Base-by-base conservation (phyloP, 768 basidiomycete species). In the Suillus spraguei region DNA sequence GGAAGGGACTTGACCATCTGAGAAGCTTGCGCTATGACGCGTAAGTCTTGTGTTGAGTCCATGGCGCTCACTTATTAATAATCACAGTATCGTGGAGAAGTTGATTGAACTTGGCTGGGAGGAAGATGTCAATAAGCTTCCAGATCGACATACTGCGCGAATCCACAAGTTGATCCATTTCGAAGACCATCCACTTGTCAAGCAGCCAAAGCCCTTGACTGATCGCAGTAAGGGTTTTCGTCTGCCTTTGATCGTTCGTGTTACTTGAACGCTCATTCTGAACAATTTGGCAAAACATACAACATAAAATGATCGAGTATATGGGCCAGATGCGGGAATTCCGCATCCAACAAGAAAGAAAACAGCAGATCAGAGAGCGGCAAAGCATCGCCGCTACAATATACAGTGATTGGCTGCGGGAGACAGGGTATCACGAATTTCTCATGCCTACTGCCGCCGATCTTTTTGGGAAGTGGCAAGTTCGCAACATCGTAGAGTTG, bases 21-120 rank as follows among this genome's bases (percentile, higher is more conserved):
- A 78, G 71, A 61, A 66, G 71, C 33, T 78, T 77, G 28, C 70
- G 82, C 39, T 69, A 65, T 44, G 61, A 60, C 28, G 80, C 77
- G 81, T 82, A 70, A 46, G 75, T 74, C 9, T 52, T 33, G 10
- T 33, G 32, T 53, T n/a, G 32, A 20, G 20, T 32, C 33, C 10
- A 1, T 10, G 10, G 17, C 2, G 32, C 10, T 53, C 32, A 3
- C 20, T 11, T 10, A 17, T 53, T 32, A 33, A 33, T 5, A 22
- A 60, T 16, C 2, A 39, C 38, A 83, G 82, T 10, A 79, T 84
- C 38, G 60, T 75, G 16, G 66, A 72, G 36, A 80, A 75, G 68
- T 71, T 84, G 6, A 70, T 72, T 49, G 78, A 67, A 20, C 70
- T 83, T 6, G 83, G 82, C 36, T 81, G 77, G 74, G 79, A 68